These are phyloP conservation scores for Suillus subalutaceus DNA, from an alignment of 768 basidiomycete species.

Conservation along the genomic window DNA sequence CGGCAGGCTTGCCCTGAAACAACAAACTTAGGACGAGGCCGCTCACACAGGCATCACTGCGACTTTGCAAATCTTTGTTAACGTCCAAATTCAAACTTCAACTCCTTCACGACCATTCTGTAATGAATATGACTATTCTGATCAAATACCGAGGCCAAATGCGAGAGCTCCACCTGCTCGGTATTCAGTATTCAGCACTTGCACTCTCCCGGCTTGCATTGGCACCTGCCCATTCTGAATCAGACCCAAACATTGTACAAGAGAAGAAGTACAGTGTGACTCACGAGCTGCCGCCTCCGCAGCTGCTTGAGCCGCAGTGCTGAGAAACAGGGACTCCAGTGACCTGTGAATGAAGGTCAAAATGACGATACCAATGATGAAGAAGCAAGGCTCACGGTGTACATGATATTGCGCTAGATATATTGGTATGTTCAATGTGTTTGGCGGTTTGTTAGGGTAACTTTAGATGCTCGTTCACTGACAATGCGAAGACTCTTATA, in stretches of 20 bases:
- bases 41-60: too few species aligned
- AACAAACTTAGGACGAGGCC: too few species aligned
- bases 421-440: too few species aligned
- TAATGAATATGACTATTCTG: not conserved
- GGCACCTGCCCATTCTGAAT: not conserved
- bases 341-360: too few species aligned
- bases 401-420: too few species aligned
- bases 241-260: not conserved
- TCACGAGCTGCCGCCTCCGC: not conserved
- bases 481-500: too few species aligned
- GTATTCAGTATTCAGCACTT: not conserved
- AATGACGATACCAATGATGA: too few species aligned
- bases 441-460: too few species aligned
- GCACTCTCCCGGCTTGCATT: constrained; percentile 2
- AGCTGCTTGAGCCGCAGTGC: not conserved
- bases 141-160: not conserved
- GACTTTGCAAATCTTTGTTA: not conserved
- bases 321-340: too few species aligned
- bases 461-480: too few species aligned
- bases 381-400: too few species aligned
- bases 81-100: not conserved
- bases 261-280: not conserved
- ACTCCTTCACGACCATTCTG: not conserved
- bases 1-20: too few species aligned
- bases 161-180: not conserved